Evolutionary conservation across 2,329 filamentous ascomycete genomes (phyloP), one percentile per base, ranked within the genome.

Genomic region (Colletotrichum sp.): DNA sequence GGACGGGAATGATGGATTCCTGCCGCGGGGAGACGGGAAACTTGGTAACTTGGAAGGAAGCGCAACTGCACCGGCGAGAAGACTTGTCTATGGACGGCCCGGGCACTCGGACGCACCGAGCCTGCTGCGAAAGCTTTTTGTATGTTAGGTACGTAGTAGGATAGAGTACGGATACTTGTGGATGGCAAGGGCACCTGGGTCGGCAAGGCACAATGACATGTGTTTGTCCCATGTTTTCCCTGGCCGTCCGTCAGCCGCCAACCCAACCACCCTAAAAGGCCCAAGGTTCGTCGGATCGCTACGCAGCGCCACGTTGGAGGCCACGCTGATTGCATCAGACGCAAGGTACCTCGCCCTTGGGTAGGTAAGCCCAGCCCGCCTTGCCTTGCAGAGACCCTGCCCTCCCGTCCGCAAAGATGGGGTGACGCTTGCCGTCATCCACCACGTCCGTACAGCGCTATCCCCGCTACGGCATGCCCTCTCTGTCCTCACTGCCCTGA

Each of bases 181-280:
- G n/a, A n/a, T 21, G 43, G 43, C 43, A 69, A 69, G 64, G 73
- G 56, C n/a, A 28, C 58, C 70, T 48, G 48, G 73, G 62, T 58
- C 43, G 62, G 65, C 32, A 68, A 67, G 26, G 67, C 67, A 69
- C 56, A 62, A 73, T 73, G 73, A 75, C 73, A 75, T 75, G 69
- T 68, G 73, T 73, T 69, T 75, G 64, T 73, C 63, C 73, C 67
- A 69, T 62, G 34, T 61, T 69, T 62, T 36, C 36, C 67, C 48
- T 34, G 34, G 30, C 32, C 30, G 21, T 14, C 32, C 30, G 21
- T 14, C 58, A 61, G 30, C 58, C 32, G 24, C 71, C 55, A 28
- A 43, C 28, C 21, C 59, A 43, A 21, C 21, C 61, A 48, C 52
- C 12, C 64, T 36, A 55, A 67, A 63, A 26, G n/a, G 43, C 43